Evolutionary conservation across 179 eudicot species (phyloP), one percentile per base, ranked within the genome.

Genomic region (Silene noctiflora): DNA sequence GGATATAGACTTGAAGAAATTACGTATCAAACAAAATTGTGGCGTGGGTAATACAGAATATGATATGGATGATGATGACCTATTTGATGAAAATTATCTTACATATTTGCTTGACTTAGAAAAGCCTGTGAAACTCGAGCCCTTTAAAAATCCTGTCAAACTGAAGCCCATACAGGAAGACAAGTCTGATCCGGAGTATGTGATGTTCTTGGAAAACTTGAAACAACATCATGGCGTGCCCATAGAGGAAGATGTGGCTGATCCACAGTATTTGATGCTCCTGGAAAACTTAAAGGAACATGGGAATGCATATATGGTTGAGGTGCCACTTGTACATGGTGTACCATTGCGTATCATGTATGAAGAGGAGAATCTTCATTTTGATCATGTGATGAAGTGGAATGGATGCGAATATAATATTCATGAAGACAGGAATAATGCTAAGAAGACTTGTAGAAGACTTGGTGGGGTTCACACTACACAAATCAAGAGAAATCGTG

Each of bases 191-290:
- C 74, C 62, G 0, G 61, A 24, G 35, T 70, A 70, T 51, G 39
- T 70, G 61, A 70, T 24, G 74, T 70, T 70, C 39, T 70, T 70
- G 11, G 61, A 70, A 4, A 24, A 25, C 39, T 48, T 70, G 22
- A 51, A 13, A 9, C 35, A 13, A 48, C 6, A 21, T 10, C 33
- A 29, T 29, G 7, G 6, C 1, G 39, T 33, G 39, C 46, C 46
- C 10, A 39, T 8, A 2, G 35, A 69, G 19, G 73, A 69, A 22
- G 60, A 46, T 22, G 31, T 10, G 59, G 3, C 5, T 46, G 73
- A 69, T 24, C 73, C 73, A 6, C 31, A 21, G 4, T 69, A 69
- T 46, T n/a, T 69, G 73, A 69, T 44, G 73, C 48, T 69, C 33
- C 48, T 69, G 3, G 59, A 69, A 1, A 44, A 69, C 20, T 69